Conservation (phyloP, 2,329 filamentous ascomycete genomes). For the Dothistroma pini region DNA sequence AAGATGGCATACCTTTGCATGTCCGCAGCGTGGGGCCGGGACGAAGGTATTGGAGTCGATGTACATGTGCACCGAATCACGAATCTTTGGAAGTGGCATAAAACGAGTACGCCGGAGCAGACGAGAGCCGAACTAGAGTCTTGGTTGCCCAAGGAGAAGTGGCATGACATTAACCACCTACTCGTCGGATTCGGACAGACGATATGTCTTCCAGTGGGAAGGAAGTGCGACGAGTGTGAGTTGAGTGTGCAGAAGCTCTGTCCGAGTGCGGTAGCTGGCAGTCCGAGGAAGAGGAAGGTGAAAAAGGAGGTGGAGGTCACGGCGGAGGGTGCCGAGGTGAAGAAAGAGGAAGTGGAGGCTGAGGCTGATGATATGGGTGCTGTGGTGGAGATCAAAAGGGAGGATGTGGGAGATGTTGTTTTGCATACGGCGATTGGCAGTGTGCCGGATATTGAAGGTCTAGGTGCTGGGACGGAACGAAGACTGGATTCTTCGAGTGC, state of each 20-base stretch:
- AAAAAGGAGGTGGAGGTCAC: conserved; percentile 38
- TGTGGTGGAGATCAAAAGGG: conserved; percentile 29
- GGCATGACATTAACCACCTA: conserved; percentile 89
- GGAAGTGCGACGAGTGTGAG: conserved; percentile 81
- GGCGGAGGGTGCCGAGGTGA: conserved; percentile 27
- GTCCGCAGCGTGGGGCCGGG: conserved; percentile 66
- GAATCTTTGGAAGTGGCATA: conserved; percentile 90
- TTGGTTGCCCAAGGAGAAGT: conserved; percentile 80
- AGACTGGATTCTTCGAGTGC: background rate
- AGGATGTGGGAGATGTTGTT: conserved; percentile 25
- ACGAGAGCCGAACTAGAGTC: conserved; percentile 70
- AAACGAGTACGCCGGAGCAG: conserved; percentile 75
- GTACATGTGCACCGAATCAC: conserved; percentile 94
- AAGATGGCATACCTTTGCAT: conserved; percentile 94
- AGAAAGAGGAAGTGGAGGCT: conserved; percentile 26
- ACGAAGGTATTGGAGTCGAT: conserved; percentile 83
- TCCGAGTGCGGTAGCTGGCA: conserved; percentile 44
- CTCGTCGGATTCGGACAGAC: conserved; percentile 86
- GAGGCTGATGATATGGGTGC: conserved; percentile 30
- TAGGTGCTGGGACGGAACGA: conserved; percentile 1
- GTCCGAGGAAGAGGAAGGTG: conserved; percentile 49
- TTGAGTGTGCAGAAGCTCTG: conserved; percentile 74
- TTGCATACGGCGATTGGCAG: conserved; percentile 39
- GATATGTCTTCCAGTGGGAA: conserved; percentile 74
- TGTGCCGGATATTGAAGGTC: conserved; percentile 17